Conservation (phyloP, 805 yeast species). For the Yamadazyma philogaea region DNA sequence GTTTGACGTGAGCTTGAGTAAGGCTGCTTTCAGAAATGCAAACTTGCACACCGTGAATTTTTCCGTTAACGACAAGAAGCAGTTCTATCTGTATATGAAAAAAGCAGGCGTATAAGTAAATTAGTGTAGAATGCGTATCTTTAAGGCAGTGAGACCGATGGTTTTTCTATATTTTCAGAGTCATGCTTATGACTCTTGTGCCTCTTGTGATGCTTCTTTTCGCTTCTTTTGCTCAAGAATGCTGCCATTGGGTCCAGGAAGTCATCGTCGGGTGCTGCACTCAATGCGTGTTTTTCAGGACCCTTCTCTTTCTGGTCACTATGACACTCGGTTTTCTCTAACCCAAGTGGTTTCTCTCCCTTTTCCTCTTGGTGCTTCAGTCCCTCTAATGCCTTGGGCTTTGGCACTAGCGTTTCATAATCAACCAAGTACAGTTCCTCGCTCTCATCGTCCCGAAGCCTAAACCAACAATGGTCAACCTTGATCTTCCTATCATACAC, state of each 20-base stretch:
- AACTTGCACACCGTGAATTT: conserved; percentile 33
- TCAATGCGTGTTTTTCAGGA: neutral
- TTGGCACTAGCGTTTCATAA: conserved; percentile 18
- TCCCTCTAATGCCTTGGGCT: conserved; percentile 8
- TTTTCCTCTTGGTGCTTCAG: neutral
- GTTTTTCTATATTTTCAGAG: too few species aligned
- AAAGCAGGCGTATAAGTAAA: neutral
- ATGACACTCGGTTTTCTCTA: neutral
- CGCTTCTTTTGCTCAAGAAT: conserved; percentile 10
- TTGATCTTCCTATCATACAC: conserved; percentile 48
- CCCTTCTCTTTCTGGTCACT: neutral
- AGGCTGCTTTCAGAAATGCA: conserved; percentile 30
- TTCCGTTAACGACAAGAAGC: conserved; percentile 25
- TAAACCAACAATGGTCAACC: conserved; percentile 73
- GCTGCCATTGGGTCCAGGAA: conserved; percentile 34
- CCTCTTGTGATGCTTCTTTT: conserved; percentile 1
- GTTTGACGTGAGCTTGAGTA: conserved; percentile 17
- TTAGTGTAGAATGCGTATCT: neutral
- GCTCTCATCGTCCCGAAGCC: conserved; percentile 49
- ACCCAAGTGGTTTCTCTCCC: neutral
- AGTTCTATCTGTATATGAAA: conserved; percentile 19
- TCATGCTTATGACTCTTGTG: conserved; percentile 7
- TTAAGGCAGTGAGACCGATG: too few species aligned
- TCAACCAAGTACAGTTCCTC: conserved; percentile 42
- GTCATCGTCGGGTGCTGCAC: conserved; percentile 20